Evolutionary conservation across 495 filamentous ascomycete species (phyloP).

Genomic region (Neurospora tetraspora): DNA sequence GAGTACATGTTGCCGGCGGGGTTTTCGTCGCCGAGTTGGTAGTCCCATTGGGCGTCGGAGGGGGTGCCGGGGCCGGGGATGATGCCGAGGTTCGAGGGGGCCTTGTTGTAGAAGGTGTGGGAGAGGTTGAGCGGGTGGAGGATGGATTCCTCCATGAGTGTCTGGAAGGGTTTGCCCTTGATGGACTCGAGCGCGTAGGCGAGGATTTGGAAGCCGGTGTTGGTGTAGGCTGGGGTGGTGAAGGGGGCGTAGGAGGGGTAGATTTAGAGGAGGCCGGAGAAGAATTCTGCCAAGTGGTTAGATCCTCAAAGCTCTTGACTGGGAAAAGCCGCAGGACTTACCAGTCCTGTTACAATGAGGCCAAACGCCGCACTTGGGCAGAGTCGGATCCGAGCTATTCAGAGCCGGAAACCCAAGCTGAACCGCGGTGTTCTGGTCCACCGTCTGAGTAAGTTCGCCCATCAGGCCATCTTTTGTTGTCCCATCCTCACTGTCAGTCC

Average conservation of each 20-base stretch:
- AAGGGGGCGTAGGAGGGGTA: conserved; percentile 40
- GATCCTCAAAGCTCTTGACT: too few relatives aligned
- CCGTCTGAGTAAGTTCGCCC: conserved; percentile 32
- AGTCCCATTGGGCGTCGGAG: conserved; percentile 20
- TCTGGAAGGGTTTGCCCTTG: conserved; percentile 33
- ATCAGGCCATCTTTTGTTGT: conserved; percentile 25
- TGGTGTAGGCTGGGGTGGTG: conserved; percentile 46
- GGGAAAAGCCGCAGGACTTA: too few relatives aligned
- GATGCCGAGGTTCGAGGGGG: conserved; percentile 18
- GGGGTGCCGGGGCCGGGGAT: conserved; percentile 21
- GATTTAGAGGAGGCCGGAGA: conserved; percentile 36
- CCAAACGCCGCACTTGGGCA: conserved; percentile 28
- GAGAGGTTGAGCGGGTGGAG: conserved; percentile 37
- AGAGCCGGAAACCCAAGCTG: conserved; percentile 31
- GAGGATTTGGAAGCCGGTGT: conserved; percentile 44
- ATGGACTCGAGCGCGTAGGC: conserved; percentile 46
- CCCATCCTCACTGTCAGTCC: not conserved
- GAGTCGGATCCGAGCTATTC: conserved; percentile 30
- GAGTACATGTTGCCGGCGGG: conserved; percentile 50
- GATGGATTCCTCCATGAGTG: conserved; percentile 34
- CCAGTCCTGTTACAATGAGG: conserved; percentile 27
- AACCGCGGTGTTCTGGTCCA: conserved; percentile 20
- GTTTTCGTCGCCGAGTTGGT: conserved; percentile 30
- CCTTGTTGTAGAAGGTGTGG: conserved; percentile 28
- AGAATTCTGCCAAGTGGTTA: conserved; percentile 34